A percentile compares a stretch with the other conserved stretches of the same genome.
Evolutionary conservation across 1,284 basidiomycete species (phyloP).

Genomic region (Ustilago bromivora): DNA sequence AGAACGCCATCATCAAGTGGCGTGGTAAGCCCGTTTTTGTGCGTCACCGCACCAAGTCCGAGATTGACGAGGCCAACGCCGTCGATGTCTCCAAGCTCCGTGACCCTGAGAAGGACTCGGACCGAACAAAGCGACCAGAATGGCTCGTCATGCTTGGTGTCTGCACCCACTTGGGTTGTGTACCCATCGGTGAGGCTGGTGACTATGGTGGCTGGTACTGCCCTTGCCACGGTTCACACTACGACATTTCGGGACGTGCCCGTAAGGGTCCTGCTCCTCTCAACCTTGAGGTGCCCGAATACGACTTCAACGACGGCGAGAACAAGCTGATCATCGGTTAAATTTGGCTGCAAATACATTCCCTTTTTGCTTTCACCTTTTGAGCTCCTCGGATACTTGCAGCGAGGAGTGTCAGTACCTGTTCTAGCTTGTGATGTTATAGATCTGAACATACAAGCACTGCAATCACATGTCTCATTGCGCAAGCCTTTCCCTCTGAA

Average conservation of each 20-base stretch:
- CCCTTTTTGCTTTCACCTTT: conserved; percentile 1
- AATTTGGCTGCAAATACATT: conserved; percentile 5
- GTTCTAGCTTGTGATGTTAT: conserved; percentile 8
- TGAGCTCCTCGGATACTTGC: background rate
- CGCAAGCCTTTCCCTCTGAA: background rate
- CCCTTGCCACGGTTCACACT: conserved; percentile 95
- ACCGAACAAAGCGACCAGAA: conserved; percentile 91
- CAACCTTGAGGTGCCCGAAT: conserved; percentile 84
- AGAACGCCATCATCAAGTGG: conserved; percentile 77
- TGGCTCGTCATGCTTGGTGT: conserved; percentile 79
- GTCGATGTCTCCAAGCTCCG: conserved; percentile 87
- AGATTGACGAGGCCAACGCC: conserved; percentile 92
- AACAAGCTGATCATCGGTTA: conserved; percentile 88
- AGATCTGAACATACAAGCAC: conserved; percentile 8
- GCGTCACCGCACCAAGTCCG: conserved; percentile 89
- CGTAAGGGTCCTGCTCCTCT: conserved; percentile 86
- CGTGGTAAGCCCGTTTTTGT: conserved; percentile 99
- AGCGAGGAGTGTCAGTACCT: background rate
- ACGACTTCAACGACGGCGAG: conserved; percentile 70
- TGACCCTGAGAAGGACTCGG: conserved; percentile 91
- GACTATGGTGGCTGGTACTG: conserved; percentile 81
- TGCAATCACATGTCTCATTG: conserved; percentile 2
- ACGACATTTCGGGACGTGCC: conserved; percentile 94
- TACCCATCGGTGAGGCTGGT: conserved; percentile 94
- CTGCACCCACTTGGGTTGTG: conserved; percentile 98